Conservation (phyloP, 139 green algal species). For the Ostreobium quekettii region DNA sequence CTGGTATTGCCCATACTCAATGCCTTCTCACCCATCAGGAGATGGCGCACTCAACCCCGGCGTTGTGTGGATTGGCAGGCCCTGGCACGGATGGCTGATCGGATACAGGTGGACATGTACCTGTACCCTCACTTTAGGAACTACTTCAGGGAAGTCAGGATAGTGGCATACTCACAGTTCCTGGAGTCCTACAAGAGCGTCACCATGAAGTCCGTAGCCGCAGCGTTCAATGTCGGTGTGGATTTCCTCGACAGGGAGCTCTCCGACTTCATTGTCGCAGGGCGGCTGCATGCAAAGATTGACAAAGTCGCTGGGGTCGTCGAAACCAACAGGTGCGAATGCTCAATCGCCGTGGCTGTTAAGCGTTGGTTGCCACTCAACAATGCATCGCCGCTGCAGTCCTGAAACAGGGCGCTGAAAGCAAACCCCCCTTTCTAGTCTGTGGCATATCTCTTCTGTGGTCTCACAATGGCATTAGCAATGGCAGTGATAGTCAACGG, state of each 20-base stretch:
- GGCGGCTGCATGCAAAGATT: conserved; percentile 88
- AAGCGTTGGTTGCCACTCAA: no score
- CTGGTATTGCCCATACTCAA: no score
- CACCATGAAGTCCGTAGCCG: conserved; percentile 82
- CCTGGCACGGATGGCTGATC: conserved; percentile 52
- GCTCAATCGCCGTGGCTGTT: no score
- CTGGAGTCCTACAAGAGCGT: conserved; percentile 96
- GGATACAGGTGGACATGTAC: conserved; percentile 64
- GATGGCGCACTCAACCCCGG: no score
- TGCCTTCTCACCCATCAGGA: no score
- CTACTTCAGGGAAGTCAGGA: conserved; percentile 85
- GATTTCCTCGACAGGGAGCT: conserved; percentile 71
- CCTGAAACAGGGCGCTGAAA: no score
- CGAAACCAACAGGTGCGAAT: conserved; percentile 77
- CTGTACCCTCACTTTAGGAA: conserved; percentile 80
- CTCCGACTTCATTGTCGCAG: conserved; percentile 85
- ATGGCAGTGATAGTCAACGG: no score
- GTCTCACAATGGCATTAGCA: no score
- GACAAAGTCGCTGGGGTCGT: conserved; percentile 84
- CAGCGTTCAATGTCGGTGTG: conserved; percentile 58
- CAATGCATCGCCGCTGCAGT: no score
- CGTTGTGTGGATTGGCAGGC: conserved; percentile 36
- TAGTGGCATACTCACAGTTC: conserved; percentile 88
- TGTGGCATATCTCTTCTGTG: no score
- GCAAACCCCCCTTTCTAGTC: no score